Evolutionary conservation across 495 filamentous ascomycete species (phyloP).

Genomic region (Aspergillus steynii): DNA sequence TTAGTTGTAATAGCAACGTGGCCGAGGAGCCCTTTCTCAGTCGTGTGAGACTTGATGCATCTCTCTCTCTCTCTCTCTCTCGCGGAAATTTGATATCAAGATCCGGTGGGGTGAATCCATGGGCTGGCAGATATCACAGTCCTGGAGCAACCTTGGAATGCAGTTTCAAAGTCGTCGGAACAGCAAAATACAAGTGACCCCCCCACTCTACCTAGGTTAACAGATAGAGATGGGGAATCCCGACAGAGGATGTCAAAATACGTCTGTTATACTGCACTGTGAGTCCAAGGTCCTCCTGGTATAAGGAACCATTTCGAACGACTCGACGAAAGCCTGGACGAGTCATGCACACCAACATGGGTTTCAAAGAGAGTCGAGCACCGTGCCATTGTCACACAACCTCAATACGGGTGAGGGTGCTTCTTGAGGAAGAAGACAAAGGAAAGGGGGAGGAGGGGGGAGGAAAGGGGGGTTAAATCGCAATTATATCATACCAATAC

Average conservation of each 20-base stretch:
- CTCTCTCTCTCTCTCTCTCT: slow-evolving; percentile 59
- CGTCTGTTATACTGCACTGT: slow-evolving; percentile 74
- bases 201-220: slow-evolving; percentile 70
- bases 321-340: slow-evolving; percentile 79
- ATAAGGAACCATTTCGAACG: slow-evolving; percentile 67
- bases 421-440: slow-evolving; percentile 30
- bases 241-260: slow-evolving; percentile 44
- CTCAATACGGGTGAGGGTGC: slow-evolving; percentile 50
- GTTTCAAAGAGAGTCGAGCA: slow-evolving; percentile 84
- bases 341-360: slow-evolving; percentile 73
- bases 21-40: slow-evolving; percentile 55
- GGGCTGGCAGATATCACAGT: slow-evolving; percentile 66
- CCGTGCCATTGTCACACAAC: slow-evolving; percentile 72
- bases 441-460: slow-evolving; percentile 36
- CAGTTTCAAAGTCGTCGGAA: slow-evolving; percentile 63
- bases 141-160: slow-evolving; percentile 68
- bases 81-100: slow-evolving; percentile 62
- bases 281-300: slow-evolving; percentile 81
- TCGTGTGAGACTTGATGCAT: slow-evolving; percentile 68
- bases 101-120: slow-evolving; percentile 53
- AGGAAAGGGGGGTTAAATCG: slow-evolving; percentile 50
- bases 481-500: slow-evolving; percentile 95
- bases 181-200: slow-evolving; percentile 63
- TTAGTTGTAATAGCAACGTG: slow-evolving; percentile 50
- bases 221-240: slow-evolving; percentile 74